Evolutionary conservation across 2,329 filamentous ascomycete species (phyloP), one percentile per base, ranked within the genome.

Genomic region (Aplosporella prunicola): DNA sequence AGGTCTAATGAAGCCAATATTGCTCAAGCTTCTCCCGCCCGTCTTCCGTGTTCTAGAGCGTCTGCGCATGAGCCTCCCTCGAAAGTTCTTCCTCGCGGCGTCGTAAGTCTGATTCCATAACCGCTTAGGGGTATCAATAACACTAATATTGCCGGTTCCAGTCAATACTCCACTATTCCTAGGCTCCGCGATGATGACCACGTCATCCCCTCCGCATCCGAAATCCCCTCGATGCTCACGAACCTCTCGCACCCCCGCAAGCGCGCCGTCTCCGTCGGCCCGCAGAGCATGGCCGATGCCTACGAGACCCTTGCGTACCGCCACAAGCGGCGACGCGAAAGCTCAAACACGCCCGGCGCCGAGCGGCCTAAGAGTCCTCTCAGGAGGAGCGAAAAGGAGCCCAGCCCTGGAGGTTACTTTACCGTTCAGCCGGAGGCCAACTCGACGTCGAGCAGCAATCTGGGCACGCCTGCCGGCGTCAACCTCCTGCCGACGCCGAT

Each of bases 231-330:
- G 20, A 77, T 95, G 53, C 71, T 95, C 16, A 81, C 79, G 43
- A 86, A 79, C 27, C 83, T 96, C 30, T 78, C 86, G 16, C 79
- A 89, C 48, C 83, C 86, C 0, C 74, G 86, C 42, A 80, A 80
- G 43, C 76, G 91, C 35, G 82, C 87, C 20, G 77, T 96, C 22
- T 94, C 87, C 5, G 75, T 96, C 36, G 91, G 91, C 0, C 91
- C 91, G 2, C 91, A 96, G 62, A 95, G 88, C 30, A 88, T 88
- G 43, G 91, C 91, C 2, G 91, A 98, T 62, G 91, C 87, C 16
- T 94, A 95, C 62, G 91, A 98, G 64, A 86, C 87, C 14, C 69
- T 98, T 32, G 91, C 89, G 5, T 94, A 94, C 55, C 79, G 89
- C 14, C 86, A 94, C 48, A 74, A 80, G 46, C 67, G 69, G 41